Evolutionary conservation across 2,329 filamentous ascomycete species (phyloP), one percentile per base, ranked within the genome.

Genomic region (Trichophyton rubrum): DNA sequence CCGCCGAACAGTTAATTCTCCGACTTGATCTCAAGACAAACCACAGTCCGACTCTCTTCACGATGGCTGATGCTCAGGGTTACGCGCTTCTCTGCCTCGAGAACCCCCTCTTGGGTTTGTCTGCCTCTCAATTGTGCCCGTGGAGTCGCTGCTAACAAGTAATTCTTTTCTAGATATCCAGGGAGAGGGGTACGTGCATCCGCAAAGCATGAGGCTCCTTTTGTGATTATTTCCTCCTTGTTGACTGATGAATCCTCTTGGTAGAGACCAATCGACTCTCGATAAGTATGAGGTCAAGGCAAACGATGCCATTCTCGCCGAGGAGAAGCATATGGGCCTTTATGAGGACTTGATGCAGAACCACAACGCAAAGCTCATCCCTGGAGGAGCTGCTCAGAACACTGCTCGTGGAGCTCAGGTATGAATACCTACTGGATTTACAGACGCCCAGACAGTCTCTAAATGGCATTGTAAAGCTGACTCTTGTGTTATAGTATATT

Each of bases 291-390:
- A 79, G 62, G 82, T 99, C 70, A 96, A 99, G 82, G 82, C 87
- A 75, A 96, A 99, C 79, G 92, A 99, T 75, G 93, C 93, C 69
- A 96, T 99, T 74, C 89, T 99, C 63, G 92, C 92, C 61, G 90
- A 95, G 76, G 85, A 89, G 72, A 87, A 95, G 80, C 93, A 99
- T 78, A 81, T 87, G 72, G 84, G 82, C 53, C 83, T 99, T 71
- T 99, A 90, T 77, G 91, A 97, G 73, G 93, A 99, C 71, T 84
- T 97, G 67, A 84, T 96, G 69, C 87, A 88, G 77, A 92, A 93
- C 82, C 89, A 86, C 78, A 85, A 93, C 69, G 92, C 92, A 65
- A 95, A 95, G 79, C 82, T 97, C 73, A 93, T 97, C 72, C 90
- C 93, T 60, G 93, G 93, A 66, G 93, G 93, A 71, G 93, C 93